These are phyloP conservation scores for Metschnikowia vanudenii DNA, from an alignment of 805 yeast genomes.

Conservation along the genomic window DNA sequence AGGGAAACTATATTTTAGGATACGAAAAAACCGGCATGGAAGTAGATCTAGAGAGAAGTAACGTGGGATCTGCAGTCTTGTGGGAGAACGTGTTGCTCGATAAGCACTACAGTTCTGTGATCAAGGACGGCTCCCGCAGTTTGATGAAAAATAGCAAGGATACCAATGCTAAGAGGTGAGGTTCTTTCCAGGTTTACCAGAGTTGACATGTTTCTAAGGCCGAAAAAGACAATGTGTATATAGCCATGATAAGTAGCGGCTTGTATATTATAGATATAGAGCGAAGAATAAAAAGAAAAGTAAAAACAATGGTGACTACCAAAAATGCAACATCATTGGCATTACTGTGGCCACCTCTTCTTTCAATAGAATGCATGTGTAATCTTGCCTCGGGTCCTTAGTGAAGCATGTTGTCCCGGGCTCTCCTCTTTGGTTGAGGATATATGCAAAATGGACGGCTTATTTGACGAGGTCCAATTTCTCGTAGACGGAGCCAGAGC, in stretches of 20 bases:
- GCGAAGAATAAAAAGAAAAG: background rate
- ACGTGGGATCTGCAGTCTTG: slow-evolving; percentile 83
- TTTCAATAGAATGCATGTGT: background rate
- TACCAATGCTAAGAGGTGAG: slow-evolving; percentile 3
- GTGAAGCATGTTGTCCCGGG: background rate
- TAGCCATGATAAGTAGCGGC: background rate
- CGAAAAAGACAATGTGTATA: background rate
- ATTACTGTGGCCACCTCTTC: background rate
- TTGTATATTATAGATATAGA: slow-evolving; percentile 1
- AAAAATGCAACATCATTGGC: background rate
- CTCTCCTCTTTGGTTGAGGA: background rate
- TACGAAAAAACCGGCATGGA: slow-evolving; percentile 48
- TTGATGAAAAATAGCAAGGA: slow-evolving; percentile 40
- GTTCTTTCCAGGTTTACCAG: no score
- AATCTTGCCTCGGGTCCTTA: background rate
- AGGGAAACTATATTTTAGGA: slow-evolving; percentile 55
- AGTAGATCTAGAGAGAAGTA: slow-evolving; percentile 66
- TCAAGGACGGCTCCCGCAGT: slow-evolving; percentile 60
- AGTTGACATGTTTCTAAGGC: no score
- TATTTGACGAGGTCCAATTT: slow-evolving; percentile 40
- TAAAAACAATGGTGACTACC: background rate
- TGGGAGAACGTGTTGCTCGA: slow-evolving; percentile 85
- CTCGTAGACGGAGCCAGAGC: slow-evolving; percentile 41
- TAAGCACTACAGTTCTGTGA: slow-evolving; percentile 79
- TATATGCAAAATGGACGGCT: background rate